A percentile compares a stretch with the other conserved stretches of the same genome.
Conservation (phyloP, 129 eudicot genomes). For the Apium graveolens region DNA sequence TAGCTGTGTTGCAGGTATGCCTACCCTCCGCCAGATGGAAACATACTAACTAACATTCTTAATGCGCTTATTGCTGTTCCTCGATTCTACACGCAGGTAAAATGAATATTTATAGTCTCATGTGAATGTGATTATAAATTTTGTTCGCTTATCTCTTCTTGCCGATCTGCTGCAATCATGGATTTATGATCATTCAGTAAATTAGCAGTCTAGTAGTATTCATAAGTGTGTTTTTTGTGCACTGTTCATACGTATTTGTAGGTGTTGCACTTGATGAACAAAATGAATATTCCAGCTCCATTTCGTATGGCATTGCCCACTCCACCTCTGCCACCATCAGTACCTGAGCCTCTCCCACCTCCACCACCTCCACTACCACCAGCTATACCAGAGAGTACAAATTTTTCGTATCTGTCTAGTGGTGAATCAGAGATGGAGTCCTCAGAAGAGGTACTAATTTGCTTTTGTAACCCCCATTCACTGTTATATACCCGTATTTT, state of each 20-base stretch:
- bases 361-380: slow-evolving; percentile 37
- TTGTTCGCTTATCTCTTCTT: background rate
- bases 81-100: slow-evolving; percentile 91
- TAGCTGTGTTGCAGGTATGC: slow-evolving; percentile 48
- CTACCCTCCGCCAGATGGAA: slow-evolving; percentile 94
- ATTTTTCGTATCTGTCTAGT: slow-evolving; percentile 41
- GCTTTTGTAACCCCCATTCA: background rate
- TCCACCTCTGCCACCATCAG: slow-evolving; percentile 82
- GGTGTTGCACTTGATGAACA: slow-evolving; percentile 99
- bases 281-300: slow-evolving; percentile 99
- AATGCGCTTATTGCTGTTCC: slow-evolving; percentile 99
- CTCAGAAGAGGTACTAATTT: slow-evolving; percentile 72
- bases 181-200: background rate
- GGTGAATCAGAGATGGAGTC: slow-evolving; percentile 97
- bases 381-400: slow-evolving; percentile 36
- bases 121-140: background rate
- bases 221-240: background rate
- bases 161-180: background rate
- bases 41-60: slow-evolving; percentile 78
- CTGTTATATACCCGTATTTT: background rate
- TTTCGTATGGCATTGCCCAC: slow-evolving; percentile 93
- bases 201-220: background rate
- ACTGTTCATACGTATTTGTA: slow-evolving; percentile 16
- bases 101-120: background rate
- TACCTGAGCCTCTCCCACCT: slow-evolving; percentile 50